Base-by-base conservation (phyloP, 495 filamentous ascomycete species). In the Hypoxylon intermedium region DNA sequence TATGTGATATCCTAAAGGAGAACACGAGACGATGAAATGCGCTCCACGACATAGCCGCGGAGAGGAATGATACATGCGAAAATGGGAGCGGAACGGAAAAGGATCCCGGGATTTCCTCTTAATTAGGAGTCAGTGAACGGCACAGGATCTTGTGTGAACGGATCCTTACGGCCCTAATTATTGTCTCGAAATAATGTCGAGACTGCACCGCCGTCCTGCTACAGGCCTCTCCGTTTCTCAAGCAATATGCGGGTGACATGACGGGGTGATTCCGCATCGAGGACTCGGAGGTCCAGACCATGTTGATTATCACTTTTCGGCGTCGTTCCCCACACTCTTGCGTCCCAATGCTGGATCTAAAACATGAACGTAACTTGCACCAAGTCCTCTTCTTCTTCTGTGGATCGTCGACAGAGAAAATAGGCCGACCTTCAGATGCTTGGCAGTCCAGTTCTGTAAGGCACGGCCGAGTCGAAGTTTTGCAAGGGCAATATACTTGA, bases 61-160 rank as follows among this genome's bases (percentile, higher is more conserved):
- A 34, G 44, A 50, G 23, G 23, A 47, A 50, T 58, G 48, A 49
- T 50, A 58, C 61, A 37, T 59, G 44, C 49, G 55, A 40, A 65
- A 65, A 65, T 33, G 43, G 54, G 49, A 54, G 54, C 61, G 61
- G 61, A 59, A 55, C 49, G 36, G 55, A 6, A 31, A 54, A 9
- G 48, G 18, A 31, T 41, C n/a, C n/a, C n/a, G n/a, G n/a, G n/a
- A n/a, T n/a, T n/a, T 46, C 20, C 48, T 53, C 53, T 47, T 13
- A 28, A 57, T 46, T 40, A 30, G 48, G 48, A 40, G 34, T 47
- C 48, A 12, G 41, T 4, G 19, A 41, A 7, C 48, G 47, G 53
- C 28, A 42, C 23, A 41, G 34, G 38, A 16, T 23, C 4, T 16
- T 44, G 37, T 38, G 23, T 49, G 31, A 45, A 40, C 46, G n/a